Evolutionary conservation across 371 early-diverging fungal species (phyloP).

Genomic region (Mortierella sp.): DNA sequence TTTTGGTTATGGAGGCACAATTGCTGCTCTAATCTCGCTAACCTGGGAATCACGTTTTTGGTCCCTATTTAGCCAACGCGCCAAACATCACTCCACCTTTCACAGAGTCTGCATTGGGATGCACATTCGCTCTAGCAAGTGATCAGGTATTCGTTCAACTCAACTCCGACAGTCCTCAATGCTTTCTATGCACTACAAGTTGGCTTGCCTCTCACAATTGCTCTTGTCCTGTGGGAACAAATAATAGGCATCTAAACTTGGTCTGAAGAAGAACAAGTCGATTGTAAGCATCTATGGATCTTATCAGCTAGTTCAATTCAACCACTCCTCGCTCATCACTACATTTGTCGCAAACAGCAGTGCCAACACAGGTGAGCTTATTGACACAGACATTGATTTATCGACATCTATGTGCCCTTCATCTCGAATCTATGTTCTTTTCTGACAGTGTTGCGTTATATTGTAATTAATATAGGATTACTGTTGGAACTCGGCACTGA

Average conservation of each 20-base stretch:
- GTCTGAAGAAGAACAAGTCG: slow-evolving; percentile 70
- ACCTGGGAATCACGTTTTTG: background rate
- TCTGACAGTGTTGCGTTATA: background rate
- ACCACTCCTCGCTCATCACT: slow-evolving; percentile 68
- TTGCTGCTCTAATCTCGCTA: background rate
- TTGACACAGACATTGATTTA: background rate
- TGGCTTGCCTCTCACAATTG: background rate
- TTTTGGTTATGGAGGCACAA: no score
- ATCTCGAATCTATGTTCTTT: background rate
- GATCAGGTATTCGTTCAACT: slow-evolving; percentile 36
- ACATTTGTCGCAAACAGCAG: slow-evolving; percentile 67
- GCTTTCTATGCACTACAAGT: background rate
- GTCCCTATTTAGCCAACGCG: slow-evolving; percentile 33
- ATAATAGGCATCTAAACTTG: slow-evolving; percentile 72
- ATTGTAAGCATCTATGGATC: slow-evolving; percentile 70
- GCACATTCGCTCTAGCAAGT: slow-evolving; percentile 55
- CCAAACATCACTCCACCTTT: slow-evolving; percentile 48
- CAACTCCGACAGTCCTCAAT: background rate
- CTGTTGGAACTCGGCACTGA: slow-evolving; percentile 56
- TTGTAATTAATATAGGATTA: slow-evolving; percentile 34
- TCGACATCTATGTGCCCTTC: background rate
- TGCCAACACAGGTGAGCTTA: slow-evolving; percentile 71
- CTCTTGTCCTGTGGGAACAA: slow-evolving; percentile 6
- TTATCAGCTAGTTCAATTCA: slow-evolving; percentile 73
- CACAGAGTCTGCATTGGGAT: slow-evolving; percentile 55